Evolutionary conservation across 2,329 filamentous ascomycete genomes (phyloP), one percentile per base, ranked within the genome.

Genomic region (Aspergillus caelatus): DNA sequence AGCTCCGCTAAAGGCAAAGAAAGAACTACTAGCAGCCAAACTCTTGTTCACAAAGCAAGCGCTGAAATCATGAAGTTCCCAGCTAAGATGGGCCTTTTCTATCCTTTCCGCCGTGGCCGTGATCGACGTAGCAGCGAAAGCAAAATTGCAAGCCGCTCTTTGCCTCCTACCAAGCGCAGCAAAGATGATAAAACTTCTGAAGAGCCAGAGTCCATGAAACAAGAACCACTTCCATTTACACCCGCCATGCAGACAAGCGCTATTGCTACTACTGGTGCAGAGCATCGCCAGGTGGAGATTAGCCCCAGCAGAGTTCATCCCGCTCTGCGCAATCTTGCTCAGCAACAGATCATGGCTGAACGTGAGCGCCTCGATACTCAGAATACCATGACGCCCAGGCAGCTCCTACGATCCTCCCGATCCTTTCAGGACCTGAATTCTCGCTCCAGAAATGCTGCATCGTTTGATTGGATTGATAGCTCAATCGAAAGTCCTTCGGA

Each of bases 1-100:
- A 36, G 21, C 32, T 34, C 32, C 9, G 32, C 8, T 16, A 28
- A 54, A 6, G 50, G n/a, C 26, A 63, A 57, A 21, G 16, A 12
- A 19, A 41, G 41, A 28, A 39, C 30, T 4, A 19, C 12, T 28
- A 46, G 28, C 34, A 63, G 14, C 28, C 36, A 43, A n/a, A 28
- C 26, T 30, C 56, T 39, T 12, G 26, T 46, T n/a, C 58, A 36
- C n/a, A 61, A 36, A 54, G 36, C 30, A n/a, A 26, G 10, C 41
- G 43, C 52, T 28, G 56, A 62, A 19, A 46, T 41, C 26, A 41
- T 54, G 56, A 62, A 59, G 48, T 64, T 53, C 16, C 58, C 59
- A 50, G 58, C 19, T 63, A 70, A 55, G 66, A 66, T 62, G 62
- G 66, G 65, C 53, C 57, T 45, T 26, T 71, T 71, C 32, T 14